Evolutionary conservation across 148 eudicot species (phyloP), one percentile per base, ranked within the genome.

Genomic region (Persicaria maculosa): DNA sequence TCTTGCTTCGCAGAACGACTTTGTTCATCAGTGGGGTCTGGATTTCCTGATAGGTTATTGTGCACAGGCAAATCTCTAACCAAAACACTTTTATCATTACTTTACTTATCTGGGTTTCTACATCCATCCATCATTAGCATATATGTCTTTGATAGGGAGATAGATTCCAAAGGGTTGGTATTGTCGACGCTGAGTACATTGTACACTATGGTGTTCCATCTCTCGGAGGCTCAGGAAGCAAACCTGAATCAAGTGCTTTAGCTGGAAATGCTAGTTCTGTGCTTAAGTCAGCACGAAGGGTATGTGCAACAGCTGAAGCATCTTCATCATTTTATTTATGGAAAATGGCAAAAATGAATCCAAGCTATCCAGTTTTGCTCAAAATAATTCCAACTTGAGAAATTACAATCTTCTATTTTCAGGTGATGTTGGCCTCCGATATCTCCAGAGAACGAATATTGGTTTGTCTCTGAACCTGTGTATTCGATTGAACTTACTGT

Each of bases 11-110:
- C 87, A 89, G 93, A 89, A 87, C 72, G 93, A 89, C 81, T 84
- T 87, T 53, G 79, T 85, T 73, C 89, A 85, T 81, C 89, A 82
- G 16, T 89, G 93, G 93, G 93, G 93, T 31, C 76, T 89, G 65
- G 93, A 89, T 81, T 82, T 83, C 64, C 85, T 82, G 79, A 79
- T 89, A 7, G 93, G 93, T 19, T 89, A 89, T 70, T 89, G 93
- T 78, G 87, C 86, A 72, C 90, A 89, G 92, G 92, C 68, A 72
- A 74, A 47, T 72, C 50, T 55, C 52, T 20, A 31, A 7, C 36
- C 43, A 31, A 31, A 31, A 6, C 40, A 5, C 12, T 58, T n/a
- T n/a, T 17, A 17, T n/a, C 1, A 15, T 74, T 52, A 19, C 47
- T 43, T 15, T 53, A 1, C 47, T 43, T 36, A 14, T 20, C 55